Percentiles rank a stretch among this genome's conserved stretches.
Evolutionary conservation across 345 rosid genomes (phyloP).

Genomic region (Leavenworthia alabamica): DNA sequence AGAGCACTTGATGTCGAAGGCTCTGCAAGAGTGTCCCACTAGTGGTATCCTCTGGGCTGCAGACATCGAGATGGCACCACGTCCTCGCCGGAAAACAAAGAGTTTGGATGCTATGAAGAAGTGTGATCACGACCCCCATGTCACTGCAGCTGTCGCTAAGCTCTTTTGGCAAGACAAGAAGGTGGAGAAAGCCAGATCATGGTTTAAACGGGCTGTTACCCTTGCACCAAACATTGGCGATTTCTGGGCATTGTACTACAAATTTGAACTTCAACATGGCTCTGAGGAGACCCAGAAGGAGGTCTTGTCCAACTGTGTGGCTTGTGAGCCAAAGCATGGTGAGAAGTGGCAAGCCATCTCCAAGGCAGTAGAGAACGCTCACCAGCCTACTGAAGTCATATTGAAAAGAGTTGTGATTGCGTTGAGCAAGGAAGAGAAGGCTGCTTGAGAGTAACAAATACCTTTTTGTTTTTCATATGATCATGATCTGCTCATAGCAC

Average conservation of each 20-base stretch:
- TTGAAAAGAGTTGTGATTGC: conserved; percentile 68
- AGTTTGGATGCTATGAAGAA: conserved; percentile 73
- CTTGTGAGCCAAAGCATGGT: conserved; percentile 81
- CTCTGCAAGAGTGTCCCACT: conserved; percentile 81
- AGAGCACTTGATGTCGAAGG: conserved; percentile 86
- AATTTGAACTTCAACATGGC: conserved; percentile 87
- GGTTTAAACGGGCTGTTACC: conserved; percentile 80
- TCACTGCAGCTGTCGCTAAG: conserved; percentile 75
- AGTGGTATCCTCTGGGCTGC: conserved; percentile 94
- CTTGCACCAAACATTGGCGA: conserved; percentile 79
- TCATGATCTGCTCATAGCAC: not conserved
- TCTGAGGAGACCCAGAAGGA: conserved; percentile 71
- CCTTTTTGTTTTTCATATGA: conserved; percentile 11
- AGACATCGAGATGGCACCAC: conserved; percentile 75
- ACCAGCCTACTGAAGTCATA: conserved; percentile 68
- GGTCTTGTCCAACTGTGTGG: conserved; percentile 59
- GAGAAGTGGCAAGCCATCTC: conserved; percentile 83
- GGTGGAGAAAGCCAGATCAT: conserved; percentile 79
- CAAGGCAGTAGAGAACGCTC: conserved; percentile 88
- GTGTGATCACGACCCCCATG: conserved; percentile 79
- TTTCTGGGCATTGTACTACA: conserved; percentile 84
- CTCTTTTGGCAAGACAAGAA: conserved; percentile 88
- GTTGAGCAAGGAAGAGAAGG: conserved; percentile 70
- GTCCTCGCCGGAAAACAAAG: conserved; percentile 65
- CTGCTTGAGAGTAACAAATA: conserved; percentile 42